Conservation (phyloP, 2,329 filamentous ascomycete genomes). For the Aspergillus sergii region DNA sequence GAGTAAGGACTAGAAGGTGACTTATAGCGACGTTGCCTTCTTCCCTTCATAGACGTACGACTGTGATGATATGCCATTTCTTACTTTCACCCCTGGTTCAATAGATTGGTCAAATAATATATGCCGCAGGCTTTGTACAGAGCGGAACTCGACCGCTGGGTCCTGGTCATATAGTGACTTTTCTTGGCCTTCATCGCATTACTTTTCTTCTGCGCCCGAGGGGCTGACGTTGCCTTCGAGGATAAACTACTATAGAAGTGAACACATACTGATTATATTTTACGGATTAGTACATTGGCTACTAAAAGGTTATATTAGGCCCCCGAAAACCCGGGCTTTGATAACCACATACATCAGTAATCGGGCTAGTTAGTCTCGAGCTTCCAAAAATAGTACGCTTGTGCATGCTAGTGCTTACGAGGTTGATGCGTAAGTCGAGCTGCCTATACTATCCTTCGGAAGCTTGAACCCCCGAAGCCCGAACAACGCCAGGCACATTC, state of each 20-base stretch:
- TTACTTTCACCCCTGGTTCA: neutral
- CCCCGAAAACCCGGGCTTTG: neutral
- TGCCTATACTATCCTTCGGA: neutral
- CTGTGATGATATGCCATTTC: conserved; percentile 18
- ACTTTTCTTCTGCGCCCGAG: neutral
- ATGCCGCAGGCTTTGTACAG: neutral
- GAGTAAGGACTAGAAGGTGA: conserved; percentile 28
- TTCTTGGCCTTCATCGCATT: conserved; percentile 10
- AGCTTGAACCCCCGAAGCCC: neutral
- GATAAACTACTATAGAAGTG: neutral
- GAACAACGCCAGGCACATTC: neutral
- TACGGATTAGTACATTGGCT: neutral
- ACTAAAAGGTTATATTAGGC: neutral
- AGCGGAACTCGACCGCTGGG: neutral
- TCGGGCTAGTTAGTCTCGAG: neutral
- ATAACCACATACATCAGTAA: neutral
- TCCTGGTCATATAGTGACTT: conserved; percentile 11
- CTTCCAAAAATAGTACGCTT: neutral
- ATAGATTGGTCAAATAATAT: neutral
- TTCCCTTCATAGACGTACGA: conserved; percentile 21
- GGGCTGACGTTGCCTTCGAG: neutral
- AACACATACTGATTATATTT: neutral
- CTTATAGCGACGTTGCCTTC: conserved; percentile 2
- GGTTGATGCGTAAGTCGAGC: neutral
- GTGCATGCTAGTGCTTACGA: neutral